Percentiles rank a stretch among this genome's conserved stretches.
These are phyloP conservation scores for Odontarrhena argentea DNA, from an alignment of 345 rosid species.

Conservation along the genomic window DNA sequence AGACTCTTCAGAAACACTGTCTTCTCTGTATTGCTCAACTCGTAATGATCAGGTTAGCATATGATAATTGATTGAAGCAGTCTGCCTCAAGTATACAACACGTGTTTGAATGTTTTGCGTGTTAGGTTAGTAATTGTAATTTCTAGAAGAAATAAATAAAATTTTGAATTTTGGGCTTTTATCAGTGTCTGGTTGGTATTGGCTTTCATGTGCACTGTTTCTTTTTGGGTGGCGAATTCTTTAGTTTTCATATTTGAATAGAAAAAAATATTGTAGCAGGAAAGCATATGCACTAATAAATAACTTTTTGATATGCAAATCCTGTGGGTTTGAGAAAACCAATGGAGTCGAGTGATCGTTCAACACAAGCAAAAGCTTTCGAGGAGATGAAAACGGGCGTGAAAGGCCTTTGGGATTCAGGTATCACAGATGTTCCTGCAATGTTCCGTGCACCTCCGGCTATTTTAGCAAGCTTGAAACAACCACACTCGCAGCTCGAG, in stretches of 20 bases:
- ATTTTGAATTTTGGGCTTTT: no score
- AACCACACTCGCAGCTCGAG: conserved; percentile 19
- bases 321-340: no score
- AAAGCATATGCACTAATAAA: no score
- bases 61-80: conserved; percentile 3
- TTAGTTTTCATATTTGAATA: no score
- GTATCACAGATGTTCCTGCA: conserved; percentile 42
- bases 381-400: conserved; percentile 50
- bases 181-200: no score
- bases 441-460: conserved; percentile 38
- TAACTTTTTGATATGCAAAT: no score
- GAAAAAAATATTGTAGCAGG: no score
- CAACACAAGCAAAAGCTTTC: conserved; percentile 42
- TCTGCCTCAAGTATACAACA: not conserved
- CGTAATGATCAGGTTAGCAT: conserved; percentile 12
- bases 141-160: no score
- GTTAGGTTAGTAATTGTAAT: no score
- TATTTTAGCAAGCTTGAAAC: conserved; percentile 7
- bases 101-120: not conserved
- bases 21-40: not conserved
- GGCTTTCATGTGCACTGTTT: no score
- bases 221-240: no score
- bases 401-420: conserved; percentile 47
- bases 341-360: conserved; percentile 39
- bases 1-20: not conserved